These are phyloP conservation scores for Eremothecium cymbalariae DNA, from an alignment of 1,139 yeast genomes.

Conservation along the genomic window DNA sequence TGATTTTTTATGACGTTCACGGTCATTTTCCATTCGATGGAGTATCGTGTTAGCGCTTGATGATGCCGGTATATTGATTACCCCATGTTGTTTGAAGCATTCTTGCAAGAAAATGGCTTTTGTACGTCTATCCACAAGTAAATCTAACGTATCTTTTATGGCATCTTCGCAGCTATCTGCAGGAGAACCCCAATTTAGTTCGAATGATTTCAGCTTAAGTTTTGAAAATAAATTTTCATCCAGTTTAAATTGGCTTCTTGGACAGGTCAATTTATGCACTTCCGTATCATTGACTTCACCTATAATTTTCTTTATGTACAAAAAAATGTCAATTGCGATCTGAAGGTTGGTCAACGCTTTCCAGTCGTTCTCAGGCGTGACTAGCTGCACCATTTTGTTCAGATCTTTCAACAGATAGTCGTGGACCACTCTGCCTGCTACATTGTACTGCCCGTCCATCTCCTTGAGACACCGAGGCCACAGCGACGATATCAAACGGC, in stretches of 20 bases:
- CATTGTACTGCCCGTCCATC: slow-evolving; percentile 12
- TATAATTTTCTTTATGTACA: slow-evolving; percentile 11
- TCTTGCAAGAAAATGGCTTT: slow-evolving; percentile 11
- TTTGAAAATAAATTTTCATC: background rate
- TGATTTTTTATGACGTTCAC: slow-evolving; percentile 30
- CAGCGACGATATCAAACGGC: slow-evolving; percentile 16
- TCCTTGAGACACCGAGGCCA: slow-evolving; percentile 14
- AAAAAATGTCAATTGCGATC: slow-evolving; percentile 16
- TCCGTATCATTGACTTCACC: slow-evolving; percentile 3
- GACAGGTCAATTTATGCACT: slow-evolving; percentile 1
- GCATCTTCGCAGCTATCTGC: slow-evolving; percentile 6
- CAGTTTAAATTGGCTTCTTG: slow-evolving; percentile 1
- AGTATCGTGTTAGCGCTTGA: slow-evolving; percentile 17
- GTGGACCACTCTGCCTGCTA: slow-evolving; percentile 16
- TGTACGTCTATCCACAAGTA: slow-evolving; percentile 14
- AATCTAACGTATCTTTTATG: slow-evolving; percentile 6
- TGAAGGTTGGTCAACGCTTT: slow-evolving; percentile 21
- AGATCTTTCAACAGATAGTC: slow-evolving; percentile 20
- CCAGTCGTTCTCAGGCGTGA: slow-evolving; percentile 23
- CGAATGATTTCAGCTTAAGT: slow-evolving; percentile 1
- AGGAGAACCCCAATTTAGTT: slow-evolving; percentile 8
- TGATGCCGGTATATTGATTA: slow-evolving; percentile 11
- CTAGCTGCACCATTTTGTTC: slow-evolving; percentile 15
- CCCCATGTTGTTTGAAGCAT: slow-evolving; percentile 12
- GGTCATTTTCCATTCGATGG: slow-evolving; percentile 31